Base-by-base conservation (phyloP, 129 eudicot species). In the Logfia minima region DNA sequence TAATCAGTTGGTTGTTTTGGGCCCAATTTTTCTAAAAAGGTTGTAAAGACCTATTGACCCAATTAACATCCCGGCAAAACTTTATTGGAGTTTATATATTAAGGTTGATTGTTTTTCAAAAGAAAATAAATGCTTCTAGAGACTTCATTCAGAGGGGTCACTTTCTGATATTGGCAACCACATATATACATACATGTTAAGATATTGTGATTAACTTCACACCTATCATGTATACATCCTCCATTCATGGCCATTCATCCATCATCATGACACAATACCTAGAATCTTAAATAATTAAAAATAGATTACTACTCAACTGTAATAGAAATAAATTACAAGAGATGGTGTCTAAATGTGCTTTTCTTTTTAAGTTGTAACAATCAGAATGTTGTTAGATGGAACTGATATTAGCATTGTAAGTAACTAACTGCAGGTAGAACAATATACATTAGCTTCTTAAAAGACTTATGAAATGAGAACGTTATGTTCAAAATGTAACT, bases 201-300 rank as follows among this genome's bases (percentile, higher is more conserved):
- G 66, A 75, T 75, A 68, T 43, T 59, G 10, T 72, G 22, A 21
- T 41, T 8, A 61, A 35, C 32, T 37, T 77, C 37, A 52, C 75
- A 69, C 60, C 22, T 59, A 58, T 78, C 70, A 70, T 73, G 18
- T 31, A 74, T 52, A 65, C 58, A 71, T 70, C 39, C 19, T 77
- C 75, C 74, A 79, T 51, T 74, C 83, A 72, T 80, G 79, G 45
- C 79, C 84, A 66, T 68, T 67, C 71, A 75, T 74, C 75, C 75
- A 80, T 80, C 55, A 66, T 72, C 83, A 73, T 56, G 22, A 80
- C 28, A 55, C 28, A 79, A 72, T 39, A 26, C 58, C 56, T 69
- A 34, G n/a, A 17, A 52, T n/a, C 52, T 32, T 43, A 43, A 43
- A 43, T 43, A 43, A 10, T 43, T 0, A 2, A 43, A 43, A 9